phyloP scores from a whole-genome alignment of 2,329 filamentous ascomycete genomes.

The Pyrenochaeta sp. region DNA sequence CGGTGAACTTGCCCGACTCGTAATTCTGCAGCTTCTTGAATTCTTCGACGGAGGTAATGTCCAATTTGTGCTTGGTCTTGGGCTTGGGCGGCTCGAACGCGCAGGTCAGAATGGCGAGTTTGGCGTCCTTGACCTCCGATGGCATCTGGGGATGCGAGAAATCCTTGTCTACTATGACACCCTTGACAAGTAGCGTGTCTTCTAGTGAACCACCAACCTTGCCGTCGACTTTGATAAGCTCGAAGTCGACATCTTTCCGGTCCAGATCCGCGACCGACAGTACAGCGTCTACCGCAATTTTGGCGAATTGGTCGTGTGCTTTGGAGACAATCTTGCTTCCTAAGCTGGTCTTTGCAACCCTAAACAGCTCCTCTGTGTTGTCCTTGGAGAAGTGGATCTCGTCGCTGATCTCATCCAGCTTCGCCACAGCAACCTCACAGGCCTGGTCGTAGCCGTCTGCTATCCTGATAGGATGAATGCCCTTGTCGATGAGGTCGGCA shows the following conservation, averaged over 20 bases:
- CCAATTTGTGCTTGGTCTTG: constrained; percentile 99
- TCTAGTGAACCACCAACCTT: constrained; percentile 95
- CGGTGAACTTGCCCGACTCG: constrained; percentile 93
- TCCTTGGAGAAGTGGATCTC: constrained; percentile 83
- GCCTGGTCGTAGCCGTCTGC: constrained; percentile 98
- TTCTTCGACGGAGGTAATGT: constrained; percentile 96
- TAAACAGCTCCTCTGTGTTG: constrained; percentile 84
- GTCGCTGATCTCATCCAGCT: constrained; percentile 93
- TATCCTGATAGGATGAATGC: constrained; percentile 98
- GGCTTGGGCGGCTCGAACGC: constrained; percentile 99
- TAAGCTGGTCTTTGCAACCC: constrained; percentile 93
- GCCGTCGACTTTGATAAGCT: constrained; percentile 98
- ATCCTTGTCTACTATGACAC: constrained; percentile 99
- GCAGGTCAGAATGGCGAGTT: constrained; percentile 96
- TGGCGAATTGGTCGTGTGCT: constrained; percentile 96
- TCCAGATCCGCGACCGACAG: constrained; percentile 95
- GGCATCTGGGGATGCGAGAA: constrained; percentile 99
- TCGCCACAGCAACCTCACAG: constrained; percentile 92
- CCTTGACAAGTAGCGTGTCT: constrained; percentile 93
- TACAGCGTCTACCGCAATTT: constrained; percentile 96
- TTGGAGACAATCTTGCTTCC: constrained; percentile 99
- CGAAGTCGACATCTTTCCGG: constrained; percentile 97
- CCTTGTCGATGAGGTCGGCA: constrained; percentile 98
- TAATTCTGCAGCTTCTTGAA: constrained; percentile 98
- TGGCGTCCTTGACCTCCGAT: constrained; percentile 91